Evolutionary conservation across 1,139 yeast species (phyloP).

Genomic region (Suhomyces bolitotheri): DNA sequence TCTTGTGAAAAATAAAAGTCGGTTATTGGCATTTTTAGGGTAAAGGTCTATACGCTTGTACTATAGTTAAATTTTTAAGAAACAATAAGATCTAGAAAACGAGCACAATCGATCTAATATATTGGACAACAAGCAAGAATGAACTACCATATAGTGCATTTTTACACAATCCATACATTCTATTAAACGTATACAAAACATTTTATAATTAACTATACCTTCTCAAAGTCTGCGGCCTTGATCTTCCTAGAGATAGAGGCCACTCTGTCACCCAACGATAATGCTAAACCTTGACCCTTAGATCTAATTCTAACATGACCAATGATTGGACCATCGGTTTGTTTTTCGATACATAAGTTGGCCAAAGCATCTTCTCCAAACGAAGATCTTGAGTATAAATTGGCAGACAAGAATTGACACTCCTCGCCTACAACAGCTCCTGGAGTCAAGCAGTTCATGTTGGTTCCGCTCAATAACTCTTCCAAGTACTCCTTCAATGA

Average conservation of each 20-base stretch:
- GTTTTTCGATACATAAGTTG: conserved; percentile 87
- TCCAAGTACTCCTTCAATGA: conserved; percentile 79
- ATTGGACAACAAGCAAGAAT: too few species aligned
- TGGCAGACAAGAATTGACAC: conserved; percentile 92
- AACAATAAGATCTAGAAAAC: too few species aligned
- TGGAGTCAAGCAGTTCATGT: conserved; percentile 92
- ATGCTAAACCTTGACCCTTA: conserved; percentile 96
- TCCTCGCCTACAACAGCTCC: conserved; percentile 85
- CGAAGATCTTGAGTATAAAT: conserved; percentile 86
- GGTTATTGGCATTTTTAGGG: conserved; percentile 2
- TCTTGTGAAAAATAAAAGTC: conserved; percentile 8
- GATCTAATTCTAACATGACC: conserved; percentile 98
- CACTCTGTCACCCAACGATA: conserved; percentile 91
- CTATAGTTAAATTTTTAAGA: not conserved
- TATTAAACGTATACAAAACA: conserved; percentile 6
- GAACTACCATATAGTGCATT: too few species aligned
- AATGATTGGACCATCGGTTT: conserved; percentile 70
- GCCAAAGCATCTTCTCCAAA: conserved; percentile 99
- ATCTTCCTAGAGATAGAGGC: conserved; percentile 71
- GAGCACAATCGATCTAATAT: too few species aligned
- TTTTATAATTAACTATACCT: conserved; percentile 12
- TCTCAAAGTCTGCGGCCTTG: conserved; percentile 22
- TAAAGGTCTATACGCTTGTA: not conserved
- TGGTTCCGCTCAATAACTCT: conserved; percentile 77
- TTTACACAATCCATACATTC: conserved; percentile 6